phyloP scores from a whole-genome alignment of 441 rosid species.

The Flueggea neowawraea region DNA sequence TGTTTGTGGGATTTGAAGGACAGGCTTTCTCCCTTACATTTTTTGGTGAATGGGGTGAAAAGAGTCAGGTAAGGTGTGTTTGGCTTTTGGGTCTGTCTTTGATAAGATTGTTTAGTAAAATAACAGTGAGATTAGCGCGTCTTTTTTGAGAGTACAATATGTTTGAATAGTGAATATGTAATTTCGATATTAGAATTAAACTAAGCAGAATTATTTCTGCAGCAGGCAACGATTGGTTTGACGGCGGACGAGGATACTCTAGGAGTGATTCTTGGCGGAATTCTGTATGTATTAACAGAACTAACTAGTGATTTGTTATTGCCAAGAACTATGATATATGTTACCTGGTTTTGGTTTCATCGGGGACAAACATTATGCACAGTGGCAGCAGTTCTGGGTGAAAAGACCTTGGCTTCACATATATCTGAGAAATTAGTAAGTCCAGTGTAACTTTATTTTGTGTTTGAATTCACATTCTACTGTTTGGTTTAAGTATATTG shows the following conservation, averaged over 20 bases:
- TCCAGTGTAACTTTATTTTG: too few relatives aligned
- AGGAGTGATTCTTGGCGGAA: slow-evolving; percentile 94
- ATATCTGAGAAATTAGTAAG: slow-evolving; percentile 92
- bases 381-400: slow-evolving; percentile 90
- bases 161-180: background rate
- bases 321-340: slow-evolving; percentile 3
- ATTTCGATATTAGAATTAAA: slow-evolving; percentile 5
- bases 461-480: too few relatives aligned
- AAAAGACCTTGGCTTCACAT: slow-evolving; percentile 94
- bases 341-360: slow-evolving; percentile 1
- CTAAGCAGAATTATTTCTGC: slow-evolving; percentile 12
- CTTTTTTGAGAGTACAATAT: background rate
- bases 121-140: background rate
- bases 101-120: background rate
- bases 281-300: slow-evolving; percentile 43
- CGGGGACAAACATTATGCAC: slow-evolving; percentile 91
- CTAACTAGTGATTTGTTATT: too few relatives aligned
- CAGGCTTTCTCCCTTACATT: slow-evolving; percentile 96
- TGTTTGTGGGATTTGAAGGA: too few relatives aligned
- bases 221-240: slow-evolving; percentile 94
- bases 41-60: slow-evolving; percentile 99
- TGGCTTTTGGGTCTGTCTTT: too few relatives aligned
- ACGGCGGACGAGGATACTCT: slow-evolving; percentile 94
- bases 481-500: too few relatives aligned
- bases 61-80: slow-evolving; percentile 69